Evolutionary conservation across 768 basidiomycete genomes (phyloP), one percentile per base, ranked within the genome.

Genomic region (Aureoboletus auriporus): DNA sequence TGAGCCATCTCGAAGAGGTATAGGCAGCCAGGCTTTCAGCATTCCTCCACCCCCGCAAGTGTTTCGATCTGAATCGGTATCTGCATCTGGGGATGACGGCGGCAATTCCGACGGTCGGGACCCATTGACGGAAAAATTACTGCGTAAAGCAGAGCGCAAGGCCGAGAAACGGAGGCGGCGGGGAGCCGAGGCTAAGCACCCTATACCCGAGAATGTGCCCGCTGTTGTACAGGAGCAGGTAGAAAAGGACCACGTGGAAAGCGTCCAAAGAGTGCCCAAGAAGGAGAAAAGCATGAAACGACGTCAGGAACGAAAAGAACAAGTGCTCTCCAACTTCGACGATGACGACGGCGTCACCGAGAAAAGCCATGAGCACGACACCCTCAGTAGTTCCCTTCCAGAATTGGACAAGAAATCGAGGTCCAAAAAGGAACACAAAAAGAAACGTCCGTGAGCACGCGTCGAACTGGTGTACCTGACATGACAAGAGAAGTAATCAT

Each of bases 111-210:
- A 43, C 6, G 8, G 5, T 17, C 35, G 10, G 16, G 35, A 42
- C 4, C 6, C 12, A 10, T 5, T 57, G 47, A 60, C 65, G 33
- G 69, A 66, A 53, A 72, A 65, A 54, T 63, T 63, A 14, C 63
- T 63, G 55, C 59, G 55, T 47, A 70, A 61, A 47, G 62, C 53
- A 13, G 65, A 67, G 47, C 61, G 48, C 40, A 67, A 61, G 42
- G 53, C 60, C 17, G 51, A 58, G 51, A 64, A 41, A 38, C 59
- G 47, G 55, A 62, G 62, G 43, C 59, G 51, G 31, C 39, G 30
- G 43, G 57, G 49, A 46, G 40, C 20, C 11, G 28, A 31, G 47
- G 53, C 26, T 47, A 28, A 3, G 17, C 33, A 29, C 5, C 16
- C 14, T 23, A 40, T n/a, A 23, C 16, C 16, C 4, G 41, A 34